Evolutionary conservation across 345 rosid genomes (phyloP), one percentile per base, ranked within the genome.

Genomic region (Hirschfeldia incana): DNA sequence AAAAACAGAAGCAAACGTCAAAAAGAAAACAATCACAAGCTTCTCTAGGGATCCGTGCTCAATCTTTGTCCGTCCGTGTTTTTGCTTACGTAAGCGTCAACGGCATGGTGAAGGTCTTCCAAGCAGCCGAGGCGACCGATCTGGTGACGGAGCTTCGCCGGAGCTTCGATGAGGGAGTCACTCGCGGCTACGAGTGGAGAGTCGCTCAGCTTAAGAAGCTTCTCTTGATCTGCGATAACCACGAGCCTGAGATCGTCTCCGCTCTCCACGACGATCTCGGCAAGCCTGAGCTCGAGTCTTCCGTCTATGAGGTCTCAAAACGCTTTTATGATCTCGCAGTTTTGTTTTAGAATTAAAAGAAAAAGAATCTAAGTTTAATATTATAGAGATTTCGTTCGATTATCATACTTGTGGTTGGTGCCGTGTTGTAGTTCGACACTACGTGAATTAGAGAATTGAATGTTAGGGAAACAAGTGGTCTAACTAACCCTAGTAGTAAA

Each of bases 121-220:
- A 85, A n/a, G 68, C 30, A 53, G 86, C 58, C 65, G 89, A 89
- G 6, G 98, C 92, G 57, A 60, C 17, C 69, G 65, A 61, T 53
- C 21, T 94, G 59, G 80, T 88, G 78, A 77, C 75, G 79, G 89
- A 85, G 80, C 83, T 94, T 51, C 84, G 91, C 49, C 79, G 49
- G 62, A 81, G 78, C 76, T 91, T 85, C 29, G 81, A 67, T 29
- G 49, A 84, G 53, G 98, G 97, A 13, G 88, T 81, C 30, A 94
- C 98, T 66, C 83, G 91, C 62, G 90, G 90, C 60, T 89, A 84
- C 73, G 85, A 78, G 5, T 92, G 98, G 98, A 87, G 97, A 82
- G 67, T 85, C 36, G 13, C 88, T 68, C 98, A 94, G 85, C 80
- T 94, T 79, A 86, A 81, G 75, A 80, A 83, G 30, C 55, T 94